Evolutionary conservation across 805 yeast species (phyloP), one percentile per base, ranked within the genome.

Genomic region (Saccharomycopsis sp.): DNA sequence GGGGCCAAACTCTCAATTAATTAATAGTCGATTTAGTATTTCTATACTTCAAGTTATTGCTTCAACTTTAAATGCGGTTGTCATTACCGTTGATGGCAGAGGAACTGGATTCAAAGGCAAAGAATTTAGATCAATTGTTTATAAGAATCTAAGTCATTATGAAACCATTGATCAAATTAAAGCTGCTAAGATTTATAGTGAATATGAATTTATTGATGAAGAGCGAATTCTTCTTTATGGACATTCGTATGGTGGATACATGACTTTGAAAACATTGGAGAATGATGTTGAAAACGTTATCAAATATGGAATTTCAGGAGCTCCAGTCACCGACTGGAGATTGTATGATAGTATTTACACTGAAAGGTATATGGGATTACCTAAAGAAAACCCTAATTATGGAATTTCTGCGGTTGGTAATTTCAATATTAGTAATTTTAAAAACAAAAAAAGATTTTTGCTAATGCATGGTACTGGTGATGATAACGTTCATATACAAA

Each of bases 81-180:
- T 93, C 6, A 95, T 93, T 1, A 85, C 95, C 1, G 95, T 93
- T 3, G 98, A 93, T 63, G 97, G 97, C 0, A 75, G 98, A 54
- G 98, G 98, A 24, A 93, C 98, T 1, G 97, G 97, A 0, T 85
- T 71, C 62, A 85, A 79, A 64, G 96, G 96, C 11, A 74, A 81
- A 41, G 59, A 74, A 41, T 93, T 81, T 67, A 77, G 96, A 59
- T 74, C 83, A 22, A 60, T 77, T 28, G 97, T 93, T 2, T 75
- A 95, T 41, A 94, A 85, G 59, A 74, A 76, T 24, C 69, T 93
- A 43, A 97, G 97, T 1, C 67, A 79, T 52, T 78, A 72, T 58
- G 98, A 93, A 62, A 83, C 93, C 1, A 64, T 66, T 22, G 98
- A 93, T 61, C 97, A 90, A 63, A 83, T 93, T 31, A 65, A 77